These are phyloP conservation scores for Gracilaria domingensis DNA, from an alignment of 23 red algal genomes.

Conservation along the genomic window DNA sequence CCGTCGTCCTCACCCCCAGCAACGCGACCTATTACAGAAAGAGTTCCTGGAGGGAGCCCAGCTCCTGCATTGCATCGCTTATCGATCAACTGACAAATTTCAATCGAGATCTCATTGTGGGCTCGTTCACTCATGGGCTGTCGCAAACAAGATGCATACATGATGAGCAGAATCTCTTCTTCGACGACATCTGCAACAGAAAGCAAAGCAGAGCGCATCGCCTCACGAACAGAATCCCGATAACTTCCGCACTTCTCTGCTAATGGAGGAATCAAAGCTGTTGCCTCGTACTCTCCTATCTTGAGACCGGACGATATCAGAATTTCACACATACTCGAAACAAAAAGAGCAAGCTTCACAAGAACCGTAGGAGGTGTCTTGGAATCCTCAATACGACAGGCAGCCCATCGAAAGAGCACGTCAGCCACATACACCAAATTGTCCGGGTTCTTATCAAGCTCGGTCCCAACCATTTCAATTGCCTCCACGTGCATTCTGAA, in stretches of 20 bases:
- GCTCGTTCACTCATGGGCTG: constrained; percentile 50
- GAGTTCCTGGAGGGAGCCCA: constrained; percentile 53
- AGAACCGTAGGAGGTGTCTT: constrained; percentile 79
- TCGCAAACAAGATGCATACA: constrained; percentile 58
- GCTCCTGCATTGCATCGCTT: constrained; percentile 60
- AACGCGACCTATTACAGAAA: constrained; percentile 55
- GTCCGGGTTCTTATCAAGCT: constrained; percentile 64
- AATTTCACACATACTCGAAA: constrained; percentile 75
- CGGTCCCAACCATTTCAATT: constrained; percentile 50
- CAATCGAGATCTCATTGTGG: constrained; percentile 33
- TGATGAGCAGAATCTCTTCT: constrained; percentile 44
- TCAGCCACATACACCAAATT: constrained; percentile 39
- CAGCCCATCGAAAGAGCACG: constrained; percentile 74
- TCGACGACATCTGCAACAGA: constrained; percentile 70
- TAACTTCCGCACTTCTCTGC: constrained; percentile 66
- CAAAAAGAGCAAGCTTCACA: constrained; percentile 48
- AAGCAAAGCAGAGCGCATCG: constrained; percentile 43
- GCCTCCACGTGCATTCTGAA: constrained; percentile 80
- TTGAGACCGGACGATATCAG: constrained; percentile 71
- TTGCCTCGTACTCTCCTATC: constrained; percentile 77
- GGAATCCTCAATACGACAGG: constrained; percentile 69
- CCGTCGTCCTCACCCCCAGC: constrained; percentile 69
- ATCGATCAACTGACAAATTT: constrained; percentile 73
- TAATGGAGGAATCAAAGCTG: constrained; percentile 65
- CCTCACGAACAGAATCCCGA: constrained; percentile 53